Percentiles rank a stretch among this genome's conserved stretches.
These are phyloP conservation scores for Emmonsia crescens DNA, from an alignment of 2,329 filamentous ascomycete genomes.

Conservation along the genomic window DNA sequence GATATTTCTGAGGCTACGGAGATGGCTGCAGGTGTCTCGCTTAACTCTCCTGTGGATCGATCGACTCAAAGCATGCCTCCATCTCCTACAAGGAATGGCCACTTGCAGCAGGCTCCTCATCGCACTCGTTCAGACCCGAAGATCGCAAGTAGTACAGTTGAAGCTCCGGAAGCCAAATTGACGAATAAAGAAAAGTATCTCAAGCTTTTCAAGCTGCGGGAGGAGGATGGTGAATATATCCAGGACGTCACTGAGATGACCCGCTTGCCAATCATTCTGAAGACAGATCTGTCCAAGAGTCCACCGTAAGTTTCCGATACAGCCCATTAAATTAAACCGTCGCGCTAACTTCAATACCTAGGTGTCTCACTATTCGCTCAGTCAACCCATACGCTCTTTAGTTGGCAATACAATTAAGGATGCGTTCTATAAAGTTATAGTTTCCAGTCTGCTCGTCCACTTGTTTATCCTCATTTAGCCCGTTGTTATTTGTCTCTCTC, in stretches of 20 bases:
- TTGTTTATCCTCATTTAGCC: not conserved
- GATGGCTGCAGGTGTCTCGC: slow-evolving; percentile 79
- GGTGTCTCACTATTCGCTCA: slow-evolving; percentile 41
- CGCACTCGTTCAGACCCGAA: slow-evolving; percentile 92
- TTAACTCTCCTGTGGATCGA: slow-evolving; percentile 60
- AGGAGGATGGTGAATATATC: slow-evolving; percentile 91
- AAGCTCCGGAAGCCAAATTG: slow-evolving; percentile 67
- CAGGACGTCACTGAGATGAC: slow-evolving; percentile 98
- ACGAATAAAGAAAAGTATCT: slow-evolving; percentile 95
- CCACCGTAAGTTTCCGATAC: slow-evolving; percentile 69
- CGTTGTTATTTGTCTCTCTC: not conserved
- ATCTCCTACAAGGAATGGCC: slow-evolving; percentile 68
- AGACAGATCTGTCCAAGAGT: slow-evolving; percentile 97
- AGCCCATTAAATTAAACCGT: not conserved
- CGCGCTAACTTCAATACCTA: slow-evolving; percentile 20
- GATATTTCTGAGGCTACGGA: slow-evolving; percentile 82
- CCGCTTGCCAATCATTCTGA: slow-evolving; percentile 90
- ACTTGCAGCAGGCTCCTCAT: slow-evolving; percentile 59
- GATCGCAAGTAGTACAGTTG: slow-evolving; percentile 55
- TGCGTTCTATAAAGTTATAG: not conserved
- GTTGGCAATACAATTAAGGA: slow-evolving; percentile 6
- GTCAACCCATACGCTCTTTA: slow-evolving; percentile 42
- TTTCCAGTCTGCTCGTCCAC: not conserved
- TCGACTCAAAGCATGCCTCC: slow-evolving; percentile 92
- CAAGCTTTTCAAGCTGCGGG: slow-evolving; percentile 75